phyloP scores from a whole-genome alignment of 345 rosid genomes.

The Lumnitzera littorea region DNA sequence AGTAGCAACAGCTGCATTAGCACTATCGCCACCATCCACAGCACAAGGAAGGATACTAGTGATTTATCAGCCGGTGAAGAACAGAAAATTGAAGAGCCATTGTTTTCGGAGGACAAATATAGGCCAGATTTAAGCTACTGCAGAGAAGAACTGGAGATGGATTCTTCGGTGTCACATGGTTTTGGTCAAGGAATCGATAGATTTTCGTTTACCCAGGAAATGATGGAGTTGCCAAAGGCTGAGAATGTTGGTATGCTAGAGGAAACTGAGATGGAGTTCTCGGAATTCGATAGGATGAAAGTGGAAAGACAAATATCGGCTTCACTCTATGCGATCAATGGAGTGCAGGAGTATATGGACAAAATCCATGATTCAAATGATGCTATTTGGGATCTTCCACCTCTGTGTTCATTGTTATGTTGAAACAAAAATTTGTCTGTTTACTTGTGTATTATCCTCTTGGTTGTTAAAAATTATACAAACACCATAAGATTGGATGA shows the following conservation, averaged over 20 bases:
- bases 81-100: constrained; percentile 19
- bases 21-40: not conserved
- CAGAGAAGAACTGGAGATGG: constrained; percentile 18
- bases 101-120: constrained; percentile 32
- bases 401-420: constrained; percentile 34
- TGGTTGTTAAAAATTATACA: no score
- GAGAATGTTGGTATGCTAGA: constrained; percentile 8
- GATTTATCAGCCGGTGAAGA: constrained; percentile 3
- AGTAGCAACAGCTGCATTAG: constrained; percentile 10
- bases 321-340: constrained; percentile 58
- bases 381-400: constrained; percentile 70
- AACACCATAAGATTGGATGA: no score
- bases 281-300: constrained; percentile 63
- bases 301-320: constrained; percentile 72
- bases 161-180: constrained; percentile 21
- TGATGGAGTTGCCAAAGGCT: constrained; percentile 32
- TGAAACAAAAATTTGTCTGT: constrained; percentile 1
- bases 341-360: constrained; percentile 58
- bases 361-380: constrained; percentile 40
- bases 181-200: constrained; percentile 28
- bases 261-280: constrained; percentile 20
- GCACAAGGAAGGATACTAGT: no score
- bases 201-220: constrained; percentile 38
- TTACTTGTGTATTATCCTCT: no score
- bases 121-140: constrained; percentile 55